phyloP scores from a whole-genome alignment of 140 eudicot species.

The Cichorium intybus region DNA sequence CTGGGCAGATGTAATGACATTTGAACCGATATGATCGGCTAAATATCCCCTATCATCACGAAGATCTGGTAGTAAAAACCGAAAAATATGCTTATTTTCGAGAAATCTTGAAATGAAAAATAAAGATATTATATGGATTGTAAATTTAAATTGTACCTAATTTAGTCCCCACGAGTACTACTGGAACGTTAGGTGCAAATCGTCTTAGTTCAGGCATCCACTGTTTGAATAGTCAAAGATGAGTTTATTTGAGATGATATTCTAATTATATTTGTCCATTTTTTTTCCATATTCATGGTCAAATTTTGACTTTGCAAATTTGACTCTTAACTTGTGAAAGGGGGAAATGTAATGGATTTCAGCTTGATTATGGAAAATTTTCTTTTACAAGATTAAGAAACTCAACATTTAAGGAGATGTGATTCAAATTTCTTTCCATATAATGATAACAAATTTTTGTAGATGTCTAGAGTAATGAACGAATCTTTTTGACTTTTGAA shows the following conservation, averaged over 20 bases:
- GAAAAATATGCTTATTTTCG: background rate
- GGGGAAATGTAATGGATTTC: background rate
- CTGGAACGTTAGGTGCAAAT: conserved; percentile 48
- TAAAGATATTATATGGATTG: background rate
- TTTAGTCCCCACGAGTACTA: conserved; percentile 47
- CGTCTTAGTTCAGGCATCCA: conserved; percentile 53
- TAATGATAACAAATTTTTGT: background rate
- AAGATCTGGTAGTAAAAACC: conserved; percentile 52
- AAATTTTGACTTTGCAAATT: background rate
- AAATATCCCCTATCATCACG: conserved; percentile 78
- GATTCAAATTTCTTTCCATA: background rate
- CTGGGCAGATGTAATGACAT: conserved; percentile 72
- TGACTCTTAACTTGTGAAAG: background rate
- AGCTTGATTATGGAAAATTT: background rate
- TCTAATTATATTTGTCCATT: background rate
- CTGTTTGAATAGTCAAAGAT: conserved; percentile 19
- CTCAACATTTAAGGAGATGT: background rate
- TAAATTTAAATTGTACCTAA: conserved; percentile 26
- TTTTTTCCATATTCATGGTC: background rate
- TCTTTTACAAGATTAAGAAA: background rate
- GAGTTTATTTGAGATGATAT: background rate
- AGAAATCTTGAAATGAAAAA: background rate
- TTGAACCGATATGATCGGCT: conserved; percentile 72
- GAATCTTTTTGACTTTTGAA: background rate
- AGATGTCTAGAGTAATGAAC: background rate